phyloP scores from a whole-genome alignment of 2,329 filamentous ascomycete species.

The Penicillium sp. region DNA sequence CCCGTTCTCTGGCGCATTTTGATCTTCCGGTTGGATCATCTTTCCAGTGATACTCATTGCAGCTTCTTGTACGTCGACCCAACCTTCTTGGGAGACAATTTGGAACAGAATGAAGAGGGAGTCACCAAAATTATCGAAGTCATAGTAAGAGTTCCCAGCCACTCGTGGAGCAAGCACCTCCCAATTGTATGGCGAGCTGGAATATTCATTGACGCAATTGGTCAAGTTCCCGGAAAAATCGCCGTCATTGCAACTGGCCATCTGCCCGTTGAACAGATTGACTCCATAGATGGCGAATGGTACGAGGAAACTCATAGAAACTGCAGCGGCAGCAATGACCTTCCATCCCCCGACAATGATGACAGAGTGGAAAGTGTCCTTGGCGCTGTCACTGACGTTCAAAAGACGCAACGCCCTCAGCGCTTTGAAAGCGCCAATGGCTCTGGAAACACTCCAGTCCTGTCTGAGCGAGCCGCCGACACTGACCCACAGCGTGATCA shows the following conservation, averaged over 20 bases:
- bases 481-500: conserved; percentile 94
- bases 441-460: conserved; percentile 81
- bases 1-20: conserved; percentile 76
- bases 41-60: conserved; percentile 77
- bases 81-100: conserved; percentile 97
- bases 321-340: conserved; percentile 84
- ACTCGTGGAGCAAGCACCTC: conserved; percentile 77
- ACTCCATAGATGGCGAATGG: conserved; percentile 96
- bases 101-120: conserved; percentile 96
- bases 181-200: conserved; percentile 78
- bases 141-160: conserved; percentile 78
- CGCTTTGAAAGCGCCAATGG: conserved; percentile 95
- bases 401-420: conserved; percentile 85
- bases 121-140: conserved; percentile 92
- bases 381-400: conserved; percentile 93
- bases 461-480: conserved; percentile 78
- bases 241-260: conserved; percentile 77
- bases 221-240: conserved; percentile 55
- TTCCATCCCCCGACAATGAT: conserved; percentile 95
- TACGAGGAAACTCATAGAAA: conserved; percentile 89
- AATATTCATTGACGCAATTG: conserved; percentile 83
- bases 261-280: conserved; percentile 83
- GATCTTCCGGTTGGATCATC: conserved; percentile 69
- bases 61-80: conserved; percentile 88
- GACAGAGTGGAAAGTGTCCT: conserved; percentile 94